Evolutionary conservation across 2,329 filamentous ascomycete genomes (phyloP), one percentile per base, ranked within the genome.

Genomic region (Alternaria sp.): DNA sequence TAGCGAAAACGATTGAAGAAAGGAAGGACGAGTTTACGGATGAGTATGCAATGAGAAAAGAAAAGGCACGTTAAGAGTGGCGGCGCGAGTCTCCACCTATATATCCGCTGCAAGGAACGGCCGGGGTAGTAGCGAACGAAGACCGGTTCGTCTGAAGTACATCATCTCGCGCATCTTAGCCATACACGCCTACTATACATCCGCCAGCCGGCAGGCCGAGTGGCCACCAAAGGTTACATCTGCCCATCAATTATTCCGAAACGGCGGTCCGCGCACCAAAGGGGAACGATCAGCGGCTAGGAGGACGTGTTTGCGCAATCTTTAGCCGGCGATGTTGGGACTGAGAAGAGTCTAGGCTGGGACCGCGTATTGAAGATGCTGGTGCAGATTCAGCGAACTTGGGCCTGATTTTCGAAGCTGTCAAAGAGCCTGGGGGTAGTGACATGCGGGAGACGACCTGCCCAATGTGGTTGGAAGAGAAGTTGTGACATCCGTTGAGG

Each of bases 231-330:
- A 40, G 49, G 41, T 46, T 51, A 56, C 29, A 33, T 40, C 52
- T 51, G 40, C 54, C 51, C 53, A 58, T 57, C 61, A 52, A 65
- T 69, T 55, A 61, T 65, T 70, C 66, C 66, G 65, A 72, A 70
- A 67, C 63, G 55, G 54, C 53, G 61, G 67, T 61, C 48, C 51
- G 62, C 61, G 51, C 60, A 59, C 61, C 58, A 61, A 63, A 66
- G 51, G 63, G 66, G 53, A 66, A 67, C 56, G 70, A 73, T 72
- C 67, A 48, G 60, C 70, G 59, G 71, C 65, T 74, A 72, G 72
- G 69, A 72, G 66, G 62, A 71, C 51, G 66, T 58, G 55, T 62
- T 65, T 57, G 60, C 61, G 51, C 61, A 52, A 59, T 60, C 40
- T 59, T 62, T 62, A 61, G 51, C 63, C 62, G 59, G 51, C 36